Conservation (phyloP, 2,329 filamentous ascomycete species). For the Fusarium sp. region DNA sequence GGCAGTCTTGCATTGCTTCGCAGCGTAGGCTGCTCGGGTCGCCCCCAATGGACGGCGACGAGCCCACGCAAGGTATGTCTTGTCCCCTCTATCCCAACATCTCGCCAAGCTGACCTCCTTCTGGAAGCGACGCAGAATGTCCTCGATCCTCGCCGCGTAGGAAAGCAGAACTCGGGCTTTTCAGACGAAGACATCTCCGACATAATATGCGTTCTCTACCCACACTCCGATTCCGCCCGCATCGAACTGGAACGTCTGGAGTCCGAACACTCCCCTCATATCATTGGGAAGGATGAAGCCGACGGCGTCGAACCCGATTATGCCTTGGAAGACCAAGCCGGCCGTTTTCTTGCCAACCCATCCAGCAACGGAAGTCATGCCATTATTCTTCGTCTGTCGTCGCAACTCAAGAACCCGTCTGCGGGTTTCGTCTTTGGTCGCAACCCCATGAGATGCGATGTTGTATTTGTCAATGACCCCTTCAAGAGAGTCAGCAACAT, state of each 20-base stretch:
- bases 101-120: constrained; percentile 33
- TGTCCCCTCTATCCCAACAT: constrained; percentile 7
- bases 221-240: constrained; percentile 78
- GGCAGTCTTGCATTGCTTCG: constrained; percentile 39
- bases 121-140: constrained; percentile 78
- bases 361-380: constrained; percentile 70
- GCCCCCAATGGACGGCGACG: constrained; percentile 59
- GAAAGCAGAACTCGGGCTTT: constrained; percentile 85
- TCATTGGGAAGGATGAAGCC: constrained; percentile 63
- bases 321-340: constrained; percentile 63
- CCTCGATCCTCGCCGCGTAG: constrained; percentile 82
- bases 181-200: constrained; percentile 86
- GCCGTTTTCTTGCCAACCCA: constrained; percentile 59
- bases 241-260: constrained; percentile 72
- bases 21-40: constrained; percentile 49
- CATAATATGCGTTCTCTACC: constrained; percentile 89
- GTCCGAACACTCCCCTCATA: constrained; percentile 60
- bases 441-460: constrained; percentile 77
- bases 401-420: constrained; percentile 73
- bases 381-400: constrained; percentile 84
- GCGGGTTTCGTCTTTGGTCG: constrained; percentile 90
- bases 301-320: constrained; percentile 66
- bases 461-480: constrained; percentile 75
- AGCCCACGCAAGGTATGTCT: constrained; percentile 58
- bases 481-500: constrained; percentile 86